A percentile compares a stretch with the other conserved stretches of the same genome.
Conservation (phyloP, 2,329 filamentous ascomycete genomes). For the Mariannaea elegans region DNA sequence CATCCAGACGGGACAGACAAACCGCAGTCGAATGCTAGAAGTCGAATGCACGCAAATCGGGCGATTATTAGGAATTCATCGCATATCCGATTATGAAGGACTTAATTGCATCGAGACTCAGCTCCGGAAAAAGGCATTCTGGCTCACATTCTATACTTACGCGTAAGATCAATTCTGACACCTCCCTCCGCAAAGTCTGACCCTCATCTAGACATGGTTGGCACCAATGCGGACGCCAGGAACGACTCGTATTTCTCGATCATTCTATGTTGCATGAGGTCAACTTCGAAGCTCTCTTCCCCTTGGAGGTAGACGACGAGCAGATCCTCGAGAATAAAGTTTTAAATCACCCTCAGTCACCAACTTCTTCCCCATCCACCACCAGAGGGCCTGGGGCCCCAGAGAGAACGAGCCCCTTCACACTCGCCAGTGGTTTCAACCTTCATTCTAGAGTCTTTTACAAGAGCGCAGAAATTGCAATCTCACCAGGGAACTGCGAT, state of each 20-base stretch:
- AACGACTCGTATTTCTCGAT: constrained; percentile 42
- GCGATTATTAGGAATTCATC: constrained; percentile 44
- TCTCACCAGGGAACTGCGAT: constrained; percentile 26
- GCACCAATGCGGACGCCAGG: constrained; percentile 32
- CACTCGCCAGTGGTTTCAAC: constrained; percentile 41
- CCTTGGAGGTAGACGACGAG: constrained; percentile 45
- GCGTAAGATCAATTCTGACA: no score
- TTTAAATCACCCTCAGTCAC: constrained; percentile 5
- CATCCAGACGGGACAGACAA: constrained; percentile 47
- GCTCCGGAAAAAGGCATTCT: constrained; percentile 49
- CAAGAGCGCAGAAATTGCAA: constrained; percentile 26
- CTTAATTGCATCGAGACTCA: constrained; percentile 46
- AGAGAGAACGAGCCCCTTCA: constrained; percentile 19
- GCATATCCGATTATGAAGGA: constrained; percentile 42
- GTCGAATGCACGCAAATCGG: constrained; percentile 47
- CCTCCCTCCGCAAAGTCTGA: no score
- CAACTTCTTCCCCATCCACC: constrained; percentile 14
- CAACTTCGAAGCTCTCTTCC: constrained; percentile 44
- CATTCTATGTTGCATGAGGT: constrained; percentile 39
- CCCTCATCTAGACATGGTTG: constrained; percentile 26
- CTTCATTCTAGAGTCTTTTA: constrained; percentile 41
- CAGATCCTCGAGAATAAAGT: constrained; percentile 37
- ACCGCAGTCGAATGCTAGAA: constrained; percentile 48
- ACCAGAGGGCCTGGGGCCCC: neutral
- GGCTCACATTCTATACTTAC: constrained; percentile 46